Percentiles rank a stretch among this genome's conserved stretches.
Evolutionary conservation across 345 rosid genomes (phyloP).

Genomic region (Eucalyptus regnans): DNA sequence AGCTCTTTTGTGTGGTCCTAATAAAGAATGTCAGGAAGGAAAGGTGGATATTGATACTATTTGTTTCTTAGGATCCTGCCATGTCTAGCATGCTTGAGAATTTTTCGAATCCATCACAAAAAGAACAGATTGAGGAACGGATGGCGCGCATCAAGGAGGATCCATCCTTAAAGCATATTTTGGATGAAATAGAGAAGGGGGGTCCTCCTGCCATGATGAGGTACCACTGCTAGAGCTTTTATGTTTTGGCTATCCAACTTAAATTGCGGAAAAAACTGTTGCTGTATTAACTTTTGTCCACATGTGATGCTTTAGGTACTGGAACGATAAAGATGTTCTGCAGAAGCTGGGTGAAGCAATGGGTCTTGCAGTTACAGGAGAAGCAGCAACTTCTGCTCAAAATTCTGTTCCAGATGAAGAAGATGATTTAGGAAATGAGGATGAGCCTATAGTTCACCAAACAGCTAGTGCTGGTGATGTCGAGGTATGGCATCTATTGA

Average conservation of each 20-base stretch:
- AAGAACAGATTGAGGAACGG: conserved; percentile 79
- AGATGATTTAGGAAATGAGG: conserved; percentile 73
- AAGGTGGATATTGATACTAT: background rate
- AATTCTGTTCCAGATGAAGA: conserved; percentile 40
- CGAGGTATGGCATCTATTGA: conserved; percentile 36
- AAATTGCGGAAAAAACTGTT: background rate
- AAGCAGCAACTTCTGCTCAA: conserved; percentile 53
- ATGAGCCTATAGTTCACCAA: conserved; percentile 80
- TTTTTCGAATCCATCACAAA: conserved; percentile 66
- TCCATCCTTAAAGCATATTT: conserved; percentile 75
- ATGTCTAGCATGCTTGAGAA: conserved; percentile 92
- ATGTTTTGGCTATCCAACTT: background rate
- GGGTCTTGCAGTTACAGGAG: conserved; percentile 73
- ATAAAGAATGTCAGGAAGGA: background rate
- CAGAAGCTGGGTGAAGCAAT: conserved; percentile 97
- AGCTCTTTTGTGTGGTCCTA: background rate
- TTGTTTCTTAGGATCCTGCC: conserved; percentile 64
- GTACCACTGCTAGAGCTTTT: conserved; percentile 16
- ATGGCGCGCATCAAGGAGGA: conserved; percentile 83
- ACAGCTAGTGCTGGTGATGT: conserved; percentile 96
- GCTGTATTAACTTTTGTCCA: background rate
- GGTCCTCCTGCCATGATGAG: conserved; percentile 97
- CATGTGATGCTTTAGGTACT: conserved; percentile 38
- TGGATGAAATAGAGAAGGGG: conserved; percentile 87
- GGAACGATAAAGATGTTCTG: conserved; percentile 90